Conservation (phyloP, 2,329 filamentous ascomycete species). For the Myriosclerotinia curreyana region DNA sequence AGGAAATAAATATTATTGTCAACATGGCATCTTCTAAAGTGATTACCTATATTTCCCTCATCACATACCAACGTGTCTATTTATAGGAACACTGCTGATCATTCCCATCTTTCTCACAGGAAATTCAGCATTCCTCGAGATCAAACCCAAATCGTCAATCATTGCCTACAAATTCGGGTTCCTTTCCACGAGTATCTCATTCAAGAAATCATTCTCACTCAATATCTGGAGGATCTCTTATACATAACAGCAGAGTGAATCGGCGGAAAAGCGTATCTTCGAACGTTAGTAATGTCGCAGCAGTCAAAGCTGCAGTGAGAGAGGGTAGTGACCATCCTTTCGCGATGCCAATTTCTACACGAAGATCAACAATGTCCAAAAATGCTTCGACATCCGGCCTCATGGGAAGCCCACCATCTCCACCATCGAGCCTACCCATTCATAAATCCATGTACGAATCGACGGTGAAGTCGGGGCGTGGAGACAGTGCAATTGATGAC, state of each 20-base stretch:
- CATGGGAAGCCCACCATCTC: constrained; percentile 58
- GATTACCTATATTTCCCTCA: constrained; percentile 39
- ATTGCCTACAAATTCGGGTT: constrained; percentile 55
- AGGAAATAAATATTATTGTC: constrained; percentile 41
- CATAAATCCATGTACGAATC: constrained; percentile 48
- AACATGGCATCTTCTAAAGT: constrained; percentile 63
- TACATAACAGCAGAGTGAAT: constrained; percentile 79
- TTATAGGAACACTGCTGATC: constrained; percentile 37
- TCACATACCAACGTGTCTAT: constrained; percentile 35
- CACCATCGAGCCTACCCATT: constrained; percentile 66
- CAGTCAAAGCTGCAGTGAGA: constrained; percentile 69
- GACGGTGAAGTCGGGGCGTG: constrained; percentile 49
- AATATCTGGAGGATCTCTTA: constrained; percentile 71
- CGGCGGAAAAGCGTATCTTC: constrained; percentile 91
- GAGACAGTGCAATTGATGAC: constrained; percentile 67
- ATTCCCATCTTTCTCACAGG: constrained; percentile 45
- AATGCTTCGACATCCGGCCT: constrained; percentile 52
- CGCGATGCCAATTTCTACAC: constrained; percentile 56
- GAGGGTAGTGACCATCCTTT: constrained; percentile 59
- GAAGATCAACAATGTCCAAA: constrained; percentile 70
- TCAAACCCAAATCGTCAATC: constrained; percentile 62
- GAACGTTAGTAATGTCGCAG: constrained; percentile 70
- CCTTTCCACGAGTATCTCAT: constrained; percentile 48
- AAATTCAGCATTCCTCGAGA: constrained; percentile 63
- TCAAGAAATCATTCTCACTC: constrained; percentile 76